Percentiles rank a stretch among this genome's conserved stretches.
Evolutionary conservation across 2,329 filamentous ascomycete species (phyloP).

Genomic region (Alternaria angustiovoidea): DNA sequence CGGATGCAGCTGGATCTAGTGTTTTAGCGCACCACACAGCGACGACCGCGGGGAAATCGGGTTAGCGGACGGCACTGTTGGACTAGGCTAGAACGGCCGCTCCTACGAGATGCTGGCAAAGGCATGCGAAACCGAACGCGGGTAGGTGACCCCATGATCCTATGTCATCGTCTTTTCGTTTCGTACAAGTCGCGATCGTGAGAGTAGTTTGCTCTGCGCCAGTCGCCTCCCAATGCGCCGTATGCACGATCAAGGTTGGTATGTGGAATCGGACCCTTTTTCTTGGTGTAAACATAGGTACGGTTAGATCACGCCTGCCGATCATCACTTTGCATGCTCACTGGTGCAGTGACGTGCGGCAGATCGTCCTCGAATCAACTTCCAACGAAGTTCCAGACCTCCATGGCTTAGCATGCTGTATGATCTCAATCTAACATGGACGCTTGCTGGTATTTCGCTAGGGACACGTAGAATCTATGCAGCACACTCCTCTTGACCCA

Average conservation of each 20-base stretch:
- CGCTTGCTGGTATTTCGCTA: constrained; percentile 31
- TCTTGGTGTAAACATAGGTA: constrained; percentile 18
- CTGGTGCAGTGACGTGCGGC: constrained; percentile 25
- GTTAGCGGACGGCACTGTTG: constrained; percentile 36
- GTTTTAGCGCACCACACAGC: constrained; percentile 43
- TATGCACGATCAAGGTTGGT: constrained; percentile 10
- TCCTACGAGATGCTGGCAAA: constrained; percentile 36
- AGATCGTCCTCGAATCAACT: constrained; percentile 23
- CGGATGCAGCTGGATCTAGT: constrained; percentile 44
- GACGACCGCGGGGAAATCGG: constrained; percentile 47
- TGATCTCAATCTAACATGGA: constrained; percentile 24
- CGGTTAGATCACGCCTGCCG: constrained; percentile 20
- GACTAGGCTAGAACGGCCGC: constrained; percentile 41
- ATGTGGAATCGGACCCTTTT: constrained; percentile 18
- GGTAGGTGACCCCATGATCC: constrained; percentile 21
- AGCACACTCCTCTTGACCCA: constrained; percentile 33
- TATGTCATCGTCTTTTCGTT: constrained; percentile 11
- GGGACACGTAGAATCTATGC: constrained; percentile 23
- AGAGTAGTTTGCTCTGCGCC: background rate
- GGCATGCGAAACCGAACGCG: constrained; percentile 29
- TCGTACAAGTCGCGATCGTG: constrained; percentile 9
- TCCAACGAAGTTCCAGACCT: constrained; percentile 38
- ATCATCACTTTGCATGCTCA: constrained; percentile 23
- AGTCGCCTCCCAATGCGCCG: constrained; percentile 15
- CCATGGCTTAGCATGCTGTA: constrained; percentile 24